phyloP scores from a whole-genome alignment of 305 asterid species.

The Fraxinus dipetala region DNA sequence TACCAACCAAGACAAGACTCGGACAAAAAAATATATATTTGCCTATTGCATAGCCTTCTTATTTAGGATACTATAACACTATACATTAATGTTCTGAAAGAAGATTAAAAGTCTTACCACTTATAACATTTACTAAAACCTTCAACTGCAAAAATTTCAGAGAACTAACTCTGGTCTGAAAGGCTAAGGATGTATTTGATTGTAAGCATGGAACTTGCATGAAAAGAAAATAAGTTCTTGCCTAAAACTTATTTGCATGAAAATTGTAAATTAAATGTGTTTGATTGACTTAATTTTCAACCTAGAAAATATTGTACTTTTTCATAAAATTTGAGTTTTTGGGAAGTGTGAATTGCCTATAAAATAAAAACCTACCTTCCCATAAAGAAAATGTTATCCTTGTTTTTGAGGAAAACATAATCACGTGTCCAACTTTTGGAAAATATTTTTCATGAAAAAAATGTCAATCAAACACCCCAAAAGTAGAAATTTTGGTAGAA shows the following conservation, averaged over 20 bases:
- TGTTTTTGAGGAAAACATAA: too few relatives aligned
- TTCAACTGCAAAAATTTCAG: neutral
- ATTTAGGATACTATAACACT: neutral
- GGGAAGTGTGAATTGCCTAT: neutral
- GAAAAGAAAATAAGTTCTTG: neutral
- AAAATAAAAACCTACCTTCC: neutral
- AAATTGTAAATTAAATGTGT: neutral
- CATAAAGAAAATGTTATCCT: neutral
- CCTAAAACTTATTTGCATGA: neutral
- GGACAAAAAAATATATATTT: conserved; percentile 1
- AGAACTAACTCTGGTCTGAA: neutral
- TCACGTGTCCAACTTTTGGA: neutral
- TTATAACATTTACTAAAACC: neutral
- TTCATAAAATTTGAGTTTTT: neutral
- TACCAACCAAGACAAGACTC: neutral
- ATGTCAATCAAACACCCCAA: neutral
- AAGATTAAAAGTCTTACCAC: conserved; percentile 14
- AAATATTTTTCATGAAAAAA: too few relatives aligned
- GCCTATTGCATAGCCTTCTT: neutral
- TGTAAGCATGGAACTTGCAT: neutral
- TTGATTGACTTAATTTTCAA: neutral
- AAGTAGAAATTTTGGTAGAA: neutral
- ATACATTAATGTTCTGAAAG: neutral
- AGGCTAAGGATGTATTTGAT: neutral
- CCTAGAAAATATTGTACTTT: neutral